These are phyloP conservation scores for Incumbomyces delicatus DNA, from an alignment of 2,329 filamentous ascomycete genomes.

Conservation along the genomic window DNA sequence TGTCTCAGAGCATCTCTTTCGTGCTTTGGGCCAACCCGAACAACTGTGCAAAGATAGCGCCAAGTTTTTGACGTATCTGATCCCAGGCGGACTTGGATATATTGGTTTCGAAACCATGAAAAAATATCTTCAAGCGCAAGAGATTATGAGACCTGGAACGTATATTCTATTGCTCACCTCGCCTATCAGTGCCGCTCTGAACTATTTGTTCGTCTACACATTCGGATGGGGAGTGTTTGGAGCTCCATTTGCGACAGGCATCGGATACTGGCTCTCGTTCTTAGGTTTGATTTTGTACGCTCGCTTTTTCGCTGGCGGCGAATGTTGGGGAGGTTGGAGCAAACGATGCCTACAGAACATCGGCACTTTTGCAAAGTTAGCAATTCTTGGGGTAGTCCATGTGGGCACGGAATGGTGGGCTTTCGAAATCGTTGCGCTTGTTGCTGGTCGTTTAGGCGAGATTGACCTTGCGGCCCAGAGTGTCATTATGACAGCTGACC, in stretches of 20 bases:
- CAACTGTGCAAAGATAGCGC: slow-evolving; percentile 66
- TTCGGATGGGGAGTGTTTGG: slow-evolving; percentile 64
- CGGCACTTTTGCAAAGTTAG: slow-evolving; percentile 62
- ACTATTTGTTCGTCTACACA: slow-evolving; percentile 62
- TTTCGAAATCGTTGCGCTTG: slow-evolving; percentile 80
- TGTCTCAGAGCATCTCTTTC: slow-evolving; percentile 64
- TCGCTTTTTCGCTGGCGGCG: slow-evolving; percentile 57
- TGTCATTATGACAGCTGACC: slow-evolving; percentile 83
- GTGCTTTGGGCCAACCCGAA: slow-evolving; percentile 64
- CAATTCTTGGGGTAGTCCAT: slow-evolving; percentile 66
- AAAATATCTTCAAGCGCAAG: slow-evolving; percentile 50
- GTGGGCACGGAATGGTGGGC: slow-evolving; percentile 93
- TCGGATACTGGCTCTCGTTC: slow-evolving; percentile 81
- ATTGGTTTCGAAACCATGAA: slow-evolving; percentile 76
- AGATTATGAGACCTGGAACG: slow-evolving; percentile 55
- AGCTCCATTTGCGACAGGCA: slow-evolving; percentile 70
- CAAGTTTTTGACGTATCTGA: slow-evolving; percentile 60
- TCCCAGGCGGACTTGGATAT: slow-evolving; percentile 75
- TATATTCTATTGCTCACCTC: slow-evolving; percentile 54
- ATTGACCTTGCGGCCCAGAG: slow-evolving; percentile 72
- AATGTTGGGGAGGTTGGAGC: slow-evolving; percentile 71
- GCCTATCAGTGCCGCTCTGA: slow-evolving; percentile 48
- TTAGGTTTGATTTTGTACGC: slow-evolving; percentile 64
- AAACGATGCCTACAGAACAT: slow-evolving; percentile 57
- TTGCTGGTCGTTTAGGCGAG: slow-evolving; percentile 69